Evolutionary conservation across 2,329 filamentous ascomycete species (phyloP).

Genomic region (Calonectria pseudoturangicola): DNA sequence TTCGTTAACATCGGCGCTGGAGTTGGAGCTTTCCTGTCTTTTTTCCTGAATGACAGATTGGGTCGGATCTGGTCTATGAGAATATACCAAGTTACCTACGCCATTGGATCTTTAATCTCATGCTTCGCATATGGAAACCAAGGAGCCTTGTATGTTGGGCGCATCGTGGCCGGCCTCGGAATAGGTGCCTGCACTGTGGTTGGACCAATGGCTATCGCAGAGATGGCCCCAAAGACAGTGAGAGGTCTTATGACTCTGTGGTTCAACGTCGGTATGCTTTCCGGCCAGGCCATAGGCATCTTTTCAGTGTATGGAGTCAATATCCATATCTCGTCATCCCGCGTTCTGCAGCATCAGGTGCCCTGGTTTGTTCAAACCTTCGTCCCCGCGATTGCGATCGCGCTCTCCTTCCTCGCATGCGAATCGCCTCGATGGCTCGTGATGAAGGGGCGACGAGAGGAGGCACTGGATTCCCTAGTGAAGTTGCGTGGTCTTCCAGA

Average conservation of each 20-base stretch:
- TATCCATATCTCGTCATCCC: slow-evolving; percentile 35
- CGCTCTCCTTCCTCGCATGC: slow-evolving; percentile 39
- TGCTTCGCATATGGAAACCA: slow-evolving; percentile 22
- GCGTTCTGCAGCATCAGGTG: slow-evolving; percentile 42
- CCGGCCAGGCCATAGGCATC: slow-evolving; percentile 42
- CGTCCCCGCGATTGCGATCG: slow-evolving; percentile 40
- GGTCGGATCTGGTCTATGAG: slow-evolving; percentile 25
- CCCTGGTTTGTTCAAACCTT: slow-evolving; percentile 47
- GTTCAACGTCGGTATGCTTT: slow-evolving; percentile 43
- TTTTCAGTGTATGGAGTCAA: slow-evolving; percentile 46
- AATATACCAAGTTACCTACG: slow-evolving; percentile 27
- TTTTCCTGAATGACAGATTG: slow-evolving; percentile 31
- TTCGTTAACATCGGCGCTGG: slow-evolving; percentile 35
- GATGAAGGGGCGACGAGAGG: slow-evolving; percentile 35
- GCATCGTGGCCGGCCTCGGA: slow-evolving; percentile 45
- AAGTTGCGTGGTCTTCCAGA: slow-evolving; percentile 15
- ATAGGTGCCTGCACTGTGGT: slow-evolving; percentile 46
- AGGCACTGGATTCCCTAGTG: slow-evolving; percentile 13
- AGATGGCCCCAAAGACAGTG: slow-evolving; percentile 45
- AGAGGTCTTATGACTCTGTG: slow-evolving; percentile 46
- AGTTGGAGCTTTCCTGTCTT: slow-evolving; percentile 29
- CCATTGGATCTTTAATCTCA: slow-evolving; percentile 15
- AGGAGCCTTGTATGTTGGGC: slow-evolving; percentile 35
- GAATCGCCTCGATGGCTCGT: slow-evolving; percentile 45
- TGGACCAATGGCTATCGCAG: slow-evolving; percentile 44